A percentile compares a stretch with the other conserved stretches of the same genome.
Evolutionary conservation across 345 rosid genomes (phyloP).

Genomic region (Populus euphratica): DNA sequence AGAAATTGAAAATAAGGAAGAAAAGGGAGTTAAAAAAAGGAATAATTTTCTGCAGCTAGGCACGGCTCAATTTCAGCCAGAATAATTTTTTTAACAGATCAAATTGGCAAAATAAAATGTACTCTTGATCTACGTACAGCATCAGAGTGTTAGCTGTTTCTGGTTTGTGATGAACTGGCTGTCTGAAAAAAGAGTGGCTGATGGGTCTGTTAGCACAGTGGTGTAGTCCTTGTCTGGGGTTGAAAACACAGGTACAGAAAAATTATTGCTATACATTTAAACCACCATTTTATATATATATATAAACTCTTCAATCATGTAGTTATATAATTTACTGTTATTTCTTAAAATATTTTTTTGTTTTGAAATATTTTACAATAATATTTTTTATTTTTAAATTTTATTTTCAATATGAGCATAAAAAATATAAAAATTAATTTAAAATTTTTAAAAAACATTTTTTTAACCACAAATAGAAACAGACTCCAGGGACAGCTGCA

Average conservation of each 20-base stretch:
- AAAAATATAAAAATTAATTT: too few relatives aligned
- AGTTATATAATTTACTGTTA: too few relatives aligned
- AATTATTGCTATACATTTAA: not conserved
- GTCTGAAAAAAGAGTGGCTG: not conserved
- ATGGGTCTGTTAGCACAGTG: not conserved
- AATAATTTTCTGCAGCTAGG: not conserved
- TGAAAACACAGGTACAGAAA: not conserved
- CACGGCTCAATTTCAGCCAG: not conserved
- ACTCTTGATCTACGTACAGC: not conserved
- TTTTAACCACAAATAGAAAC: too few relatives aligned
- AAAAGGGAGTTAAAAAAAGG: too few relatives aligned
- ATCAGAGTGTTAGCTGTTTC: not conserved
- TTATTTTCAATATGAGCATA: too few relatives aligned
- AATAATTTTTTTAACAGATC: not conserved
- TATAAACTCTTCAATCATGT: too few relatives aligned
- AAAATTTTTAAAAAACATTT: too few relatives aligned
- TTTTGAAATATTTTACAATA: too few relatives aligned
- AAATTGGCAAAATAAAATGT: not conserved
- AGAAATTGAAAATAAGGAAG: too few relatives aligned
- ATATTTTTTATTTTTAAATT: too few relatives aligned
- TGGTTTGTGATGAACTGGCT: not conserved
- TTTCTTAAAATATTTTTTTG: too few relatives aligned
- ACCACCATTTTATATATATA: not conserved
- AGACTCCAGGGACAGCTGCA: too few relatives aligned
- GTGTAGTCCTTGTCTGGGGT: constrained; percentile 3